These are phyloP conservation scores for Solioccasus polychromus DNA, from an alignment of 768 basidiomycete species.

Conservation along the genomic window DNA sequence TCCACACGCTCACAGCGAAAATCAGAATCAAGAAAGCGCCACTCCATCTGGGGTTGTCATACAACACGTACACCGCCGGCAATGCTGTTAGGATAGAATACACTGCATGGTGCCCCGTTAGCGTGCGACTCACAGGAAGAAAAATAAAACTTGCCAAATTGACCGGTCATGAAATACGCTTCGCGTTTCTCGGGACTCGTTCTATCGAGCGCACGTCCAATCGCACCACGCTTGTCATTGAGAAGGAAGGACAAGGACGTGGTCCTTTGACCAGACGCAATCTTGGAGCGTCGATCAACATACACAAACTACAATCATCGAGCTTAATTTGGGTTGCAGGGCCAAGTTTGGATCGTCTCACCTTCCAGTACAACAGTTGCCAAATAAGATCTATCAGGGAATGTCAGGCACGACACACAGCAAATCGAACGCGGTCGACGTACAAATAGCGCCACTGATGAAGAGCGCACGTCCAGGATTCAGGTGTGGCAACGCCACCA, in stretches of 20 bases:
- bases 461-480: slow-evolving; percentile 70
- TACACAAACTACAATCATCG: slow-evolving; percentile 64
- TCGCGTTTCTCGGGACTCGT: slow-evolving; percentile 63
- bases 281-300: slow-evolving; percentile 83
- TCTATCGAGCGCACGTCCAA: slow-evolving; percentile 66
- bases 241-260: slow-evolving; percentile 89
- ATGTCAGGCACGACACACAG: slow-evolving; percentile 5
- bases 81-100: slow-evolving; percentile 86
- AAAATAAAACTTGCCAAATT: slow-evolving; percentile 55
- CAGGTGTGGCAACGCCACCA: slow-evolving; percentile 66
- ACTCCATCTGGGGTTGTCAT: slow-evolving; percentile 77
- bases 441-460: slow-evolving; percentile 81
- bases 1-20: slow-evolving; percentile 90
- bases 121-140: background rate
- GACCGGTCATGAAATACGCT: slow-evolving; percentile 78
- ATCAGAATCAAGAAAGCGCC: slow-evolving; percentile 74
- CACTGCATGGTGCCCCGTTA: slow-evolving; percentile 39
- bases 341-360: slow-evolving; percentile 22
- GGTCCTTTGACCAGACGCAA: slow-evolving; percentile 85
- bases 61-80: slow-evolving; percentile 80
- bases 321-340: background rate
- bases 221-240: slow-evolving; percentile 82
- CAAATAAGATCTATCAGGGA: slow-evolving; percentile 73
- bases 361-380: slow-evolving; percentile 95
- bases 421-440: slow-evolving; percentile 29